Conservation (phyloP, 495 filamentous ascomycete genomes). For the Neurospora sp. region DNA sequence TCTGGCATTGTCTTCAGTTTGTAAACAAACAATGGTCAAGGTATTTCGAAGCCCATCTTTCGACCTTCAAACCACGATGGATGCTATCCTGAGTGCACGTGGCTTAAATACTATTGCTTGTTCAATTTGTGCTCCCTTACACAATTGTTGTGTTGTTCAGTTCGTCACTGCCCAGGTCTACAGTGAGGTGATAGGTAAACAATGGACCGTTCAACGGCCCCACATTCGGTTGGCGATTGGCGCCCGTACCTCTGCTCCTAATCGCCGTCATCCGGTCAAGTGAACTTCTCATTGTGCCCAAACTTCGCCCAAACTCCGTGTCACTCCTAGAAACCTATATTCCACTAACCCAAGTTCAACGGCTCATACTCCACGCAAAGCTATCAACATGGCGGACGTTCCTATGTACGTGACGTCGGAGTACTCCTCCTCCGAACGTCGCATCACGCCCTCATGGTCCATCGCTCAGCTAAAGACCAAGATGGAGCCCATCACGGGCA, state of each 20-base stretch:
- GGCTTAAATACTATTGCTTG: background rate
- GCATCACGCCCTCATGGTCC: slow-evolving; percentile 87
- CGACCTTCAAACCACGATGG: background rate
- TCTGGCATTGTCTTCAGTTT: background rate
- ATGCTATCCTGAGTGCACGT: background rate
- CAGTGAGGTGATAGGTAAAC: background rate
- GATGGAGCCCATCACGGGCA: slow-evolving; percentile 86
- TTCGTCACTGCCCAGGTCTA: background rate
- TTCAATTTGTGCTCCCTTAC: background rate
- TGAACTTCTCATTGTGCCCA: background rate
- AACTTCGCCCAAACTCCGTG: background rate
- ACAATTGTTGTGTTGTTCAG: background rate
- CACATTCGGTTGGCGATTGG: background rate
- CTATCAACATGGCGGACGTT: slow-evolving; percentile 56
- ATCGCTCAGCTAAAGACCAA: slow-evolving; percentile 77
- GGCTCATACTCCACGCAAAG: background rate
- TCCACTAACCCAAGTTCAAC: background rate
- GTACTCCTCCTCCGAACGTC: slow-evolving; percentile 66
- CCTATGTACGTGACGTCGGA: slow-evolving; percentile 75
- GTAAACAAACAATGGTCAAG: background rate
- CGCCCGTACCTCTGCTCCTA: background rate
- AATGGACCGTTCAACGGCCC: background rate
- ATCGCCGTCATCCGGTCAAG: background rate
- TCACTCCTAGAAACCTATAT: background rate
- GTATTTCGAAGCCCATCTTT: background rate